Conservation (phyloP, 2,329 filamentous ascomycete genomes). For the Botrytis pseudocinerea region DNA sequence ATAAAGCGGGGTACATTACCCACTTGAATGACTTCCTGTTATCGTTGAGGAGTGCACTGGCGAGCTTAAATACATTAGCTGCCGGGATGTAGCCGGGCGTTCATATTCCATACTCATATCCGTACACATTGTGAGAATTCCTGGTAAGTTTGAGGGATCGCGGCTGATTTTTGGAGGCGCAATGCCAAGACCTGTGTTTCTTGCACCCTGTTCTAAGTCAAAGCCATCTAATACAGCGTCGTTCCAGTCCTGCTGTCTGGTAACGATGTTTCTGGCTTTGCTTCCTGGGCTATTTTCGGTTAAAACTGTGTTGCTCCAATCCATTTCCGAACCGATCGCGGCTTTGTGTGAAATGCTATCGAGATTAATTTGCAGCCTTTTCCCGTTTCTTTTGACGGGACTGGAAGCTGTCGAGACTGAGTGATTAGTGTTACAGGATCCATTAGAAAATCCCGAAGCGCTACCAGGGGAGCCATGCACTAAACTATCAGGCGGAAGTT, state of each 20-base stretch:
- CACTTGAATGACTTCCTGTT: not conserved
- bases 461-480: not conserved
- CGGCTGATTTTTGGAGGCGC: not conserved
- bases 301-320: not conserved
- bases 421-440: not conserved
- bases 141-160: not conserved
- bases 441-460: not conserved
- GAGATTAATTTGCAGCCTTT: not conserved
- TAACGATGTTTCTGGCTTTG: not conserved
- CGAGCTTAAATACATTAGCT: not conserved
- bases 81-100: not conserved
- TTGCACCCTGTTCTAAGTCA: not conserved
- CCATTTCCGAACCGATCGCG: not conserved
- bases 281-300: not conserved
- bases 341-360: not conserved
- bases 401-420: not conserved
- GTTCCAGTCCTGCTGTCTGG: not conserved
- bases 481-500: too few species aligned
- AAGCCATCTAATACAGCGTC: not conserved
- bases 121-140: too few species aligned
- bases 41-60: not conserved
- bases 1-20: not conserved
- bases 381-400: not conserved
- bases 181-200: not conserved
- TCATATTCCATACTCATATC: not conserved